Conservation (phyloP, 2,329 filamentous ascomycete species). For the Bisporella sp. region DNA sequence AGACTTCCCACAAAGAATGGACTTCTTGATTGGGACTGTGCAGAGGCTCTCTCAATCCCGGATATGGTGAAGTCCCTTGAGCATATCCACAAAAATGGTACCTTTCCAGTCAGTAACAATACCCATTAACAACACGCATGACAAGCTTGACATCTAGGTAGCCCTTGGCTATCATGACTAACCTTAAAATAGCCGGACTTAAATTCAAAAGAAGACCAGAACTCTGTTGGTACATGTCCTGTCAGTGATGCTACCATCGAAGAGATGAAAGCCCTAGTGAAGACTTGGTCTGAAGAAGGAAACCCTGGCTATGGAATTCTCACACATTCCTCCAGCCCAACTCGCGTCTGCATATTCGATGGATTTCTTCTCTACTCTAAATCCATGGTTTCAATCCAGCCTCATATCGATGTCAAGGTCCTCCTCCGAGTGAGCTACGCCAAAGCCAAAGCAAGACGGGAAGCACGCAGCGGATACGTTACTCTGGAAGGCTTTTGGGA, state of each 20-base stretch:
- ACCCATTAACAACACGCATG: neutral
- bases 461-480: constrained; percentile 68
- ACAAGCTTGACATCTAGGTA: too few species aligned
- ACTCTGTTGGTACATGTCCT: constrained; percentile 50
- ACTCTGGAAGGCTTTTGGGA: constrained; percentile 89
- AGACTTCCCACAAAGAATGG: constrained; percentile 51
- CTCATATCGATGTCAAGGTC: constrained; percentile 65
- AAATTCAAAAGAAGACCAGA: constrained; percentile 55
- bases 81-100: constrained; percentile 64
- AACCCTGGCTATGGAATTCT: constrained; percentile 38
- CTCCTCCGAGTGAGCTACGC: constrained; percentile 67
- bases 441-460: constrained; percentile 56
- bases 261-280: constrained; percentile 39
- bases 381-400: constrained; percentile 42
- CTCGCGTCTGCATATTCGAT: constrained; percentile 66
- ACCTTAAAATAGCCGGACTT: constrained; percentile 35
- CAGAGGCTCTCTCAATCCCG: constrained; percentile 67
- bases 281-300: constrained; percentile 37
- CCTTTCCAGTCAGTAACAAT: constrained; percentile 48
- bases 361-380: constrained; percentile 78
- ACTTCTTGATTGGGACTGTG: constrained; percentile 87
- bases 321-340: constrained; percentile 1
- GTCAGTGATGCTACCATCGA: constrained; percentile 41
- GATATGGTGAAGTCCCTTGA: constrained; percentile 59
- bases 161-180: too few species aligned